Conservation (phyloP, 1,284 basidiomycete genomes). For the Anthracocystis walkeri region DNA sequence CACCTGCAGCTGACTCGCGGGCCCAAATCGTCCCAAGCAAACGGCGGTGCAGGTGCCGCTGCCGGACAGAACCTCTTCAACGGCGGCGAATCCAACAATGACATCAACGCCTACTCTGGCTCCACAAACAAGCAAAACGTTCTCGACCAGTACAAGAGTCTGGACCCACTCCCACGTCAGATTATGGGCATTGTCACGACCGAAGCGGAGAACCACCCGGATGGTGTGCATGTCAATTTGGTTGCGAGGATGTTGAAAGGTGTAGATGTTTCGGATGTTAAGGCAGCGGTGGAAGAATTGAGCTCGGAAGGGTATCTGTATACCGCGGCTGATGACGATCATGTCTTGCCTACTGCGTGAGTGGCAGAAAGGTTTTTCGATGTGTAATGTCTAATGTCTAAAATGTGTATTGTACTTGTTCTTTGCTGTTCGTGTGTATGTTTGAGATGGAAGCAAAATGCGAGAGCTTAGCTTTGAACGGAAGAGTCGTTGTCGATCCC, state of each 20-base stretch:
- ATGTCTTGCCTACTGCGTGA: slow-evolving; percentile 59
- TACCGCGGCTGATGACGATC: slow-evolving; percentile 61
- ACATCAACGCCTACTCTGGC: slow-evolving; percentile 52
- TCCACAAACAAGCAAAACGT: slow-evolving; percentile 31
- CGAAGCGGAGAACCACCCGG: slow-evolving; percentile 53
- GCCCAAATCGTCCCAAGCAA: slow-evolving; percentile 11
- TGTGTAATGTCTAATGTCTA: slow-evolving; percentile 4
- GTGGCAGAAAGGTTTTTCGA: background rate
- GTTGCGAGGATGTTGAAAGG: slow-evolving; percentile 50
- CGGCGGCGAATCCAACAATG: slow-evolving; percentile 17
- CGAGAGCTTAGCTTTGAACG: too few species aligned
- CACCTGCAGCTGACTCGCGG: slow-evolving; percentile 59
- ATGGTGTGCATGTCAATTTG: slow-evolving; percentile 55
- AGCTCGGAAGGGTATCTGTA: slow-evolving; percentile 61
- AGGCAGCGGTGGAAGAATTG: slow-evolving; percentile 57
- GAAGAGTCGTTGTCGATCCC: too few species aligned
- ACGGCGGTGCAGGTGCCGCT: slow-evolving; percentile 12
- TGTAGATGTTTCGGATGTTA: slow-evolving; percentile 46
- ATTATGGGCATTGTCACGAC: slow-evolving; percentile 53
- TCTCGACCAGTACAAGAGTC: slow-evolving; percentile 43
- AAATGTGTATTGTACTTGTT: background rate
- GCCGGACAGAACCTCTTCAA: slow-evolving; percentile 7
- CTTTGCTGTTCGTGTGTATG: background rate
- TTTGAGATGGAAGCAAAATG: background rate
- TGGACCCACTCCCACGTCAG: slow-evolving; percentile 42